Evolutionary conservation across 306 rosid species (phyloP).

Genomic region (Sindora glabra): DNA sequence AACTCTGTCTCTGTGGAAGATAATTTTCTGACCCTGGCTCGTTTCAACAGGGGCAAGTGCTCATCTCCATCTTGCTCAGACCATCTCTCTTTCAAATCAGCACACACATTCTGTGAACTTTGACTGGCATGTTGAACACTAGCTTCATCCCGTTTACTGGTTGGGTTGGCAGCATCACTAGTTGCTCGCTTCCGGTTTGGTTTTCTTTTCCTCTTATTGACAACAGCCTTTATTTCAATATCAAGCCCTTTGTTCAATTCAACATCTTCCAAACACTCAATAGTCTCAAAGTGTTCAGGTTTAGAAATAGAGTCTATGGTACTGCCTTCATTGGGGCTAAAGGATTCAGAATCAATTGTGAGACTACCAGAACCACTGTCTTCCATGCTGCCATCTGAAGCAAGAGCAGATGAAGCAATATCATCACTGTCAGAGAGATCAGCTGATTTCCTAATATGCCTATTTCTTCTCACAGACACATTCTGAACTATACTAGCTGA

Average conservation of each 20-base stretch:
- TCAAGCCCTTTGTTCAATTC: slow-evolving; percentile 58
- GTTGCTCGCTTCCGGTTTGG: slow-evolving; percentile 62
- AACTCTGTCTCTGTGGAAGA: slow-evolving; percentile 51
- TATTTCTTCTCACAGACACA: slow-evolving; percentile 39
- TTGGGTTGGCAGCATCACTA: slow-evolving; percentile 40
- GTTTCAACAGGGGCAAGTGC: slow-evolving; percentile 88
- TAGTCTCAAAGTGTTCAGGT: slow-evolving; percentile 43
- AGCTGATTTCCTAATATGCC: slow-evolving; percentile 45
- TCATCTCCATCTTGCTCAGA: slow-evolving; percentile 85
- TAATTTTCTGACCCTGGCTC: slow-evolving; percentile 82
- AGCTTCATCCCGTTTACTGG: slow-evolving; percentile 30
- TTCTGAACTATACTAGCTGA: slow-evolving; percentile 32
- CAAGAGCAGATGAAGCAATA: slow-evolving; percentile 45
- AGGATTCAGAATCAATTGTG: slow-evolving; percentile 64
- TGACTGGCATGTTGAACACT: slow-evolving; percentile 35
- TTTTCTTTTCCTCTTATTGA: slow-evolving; percentile 79
- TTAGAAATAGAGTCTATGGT: slow-evolving; percentile 62
- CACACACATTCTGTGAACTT: slow-evolving; percentile 39
- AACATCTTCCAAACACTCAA: slow-evolving; percentile 48
- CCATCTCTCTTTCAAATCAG: slow-evolving; percentile 31
- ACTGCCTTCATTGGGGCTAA: slow-evolving; percentile 68
- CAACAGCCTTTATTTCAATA: slow-evolving; percentile 49
- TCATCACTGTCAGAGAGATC: slow-evolving; percentile 54
- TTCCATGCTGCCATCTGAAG: slow-evolving; percentile 59
- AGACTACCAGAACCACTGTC: slow-evolving; percentile 61